Percentiles rank a stretch among this genome's conserved stretches.
These are phyloP conservation scores for Alternaria sp. DNA, from an alignment of 2,329 filamentous ascomycete species.

Conservation along the genomic window DNA sequence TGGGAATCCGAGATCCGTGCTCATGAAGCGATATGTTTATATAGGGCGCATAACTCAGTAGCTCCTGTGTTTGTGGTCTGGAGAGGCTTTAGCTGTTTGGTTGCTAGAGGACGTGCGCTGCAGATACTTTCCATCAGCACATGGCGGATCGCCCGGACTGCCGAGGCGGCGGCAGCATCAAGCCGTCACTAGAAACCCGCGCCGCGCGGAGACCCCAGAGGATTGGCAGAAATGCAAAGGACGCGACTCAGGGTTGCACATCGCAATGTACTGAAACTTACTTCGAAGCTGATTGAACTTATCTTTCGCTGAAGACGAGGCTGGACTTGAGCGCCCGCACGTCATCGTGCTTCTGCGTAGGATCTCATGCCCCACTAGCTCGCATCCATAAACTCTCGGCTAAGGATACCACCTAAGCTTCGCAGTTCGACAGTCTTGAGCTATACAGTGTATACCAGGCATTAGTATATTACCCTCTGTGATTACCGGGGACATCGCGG, in stretches of 20 bases:
- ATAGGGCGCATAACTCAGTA: neutral
- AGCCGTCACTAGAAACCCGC: neutral
- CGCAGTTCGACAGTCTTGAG: neutral
- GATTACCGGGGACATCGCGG: neutral
- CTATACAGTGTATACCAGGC: neutral
- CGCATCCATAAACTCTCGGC: neutral
- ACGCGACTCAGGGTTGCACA: neutral
- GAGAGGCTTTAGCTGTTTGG: neutral
- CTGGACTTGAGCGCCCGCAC: neutral
- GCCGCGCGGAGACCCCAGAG: neutral
- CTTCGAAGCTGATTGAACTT: neutral
- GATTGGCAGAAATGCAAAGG: neutral
- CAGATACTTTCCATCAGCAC: neutral
- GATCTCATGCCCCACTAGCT: neutral
- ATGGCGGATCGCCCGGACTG: neutral
- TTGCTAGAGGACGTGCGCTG: neutral
- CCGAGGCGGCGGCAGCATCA: slow-evolving; percentile 2
- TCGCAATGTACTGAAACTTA: neutral
- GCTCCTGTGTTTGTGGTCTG: neutral
- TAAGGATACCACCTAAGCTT: neutral
- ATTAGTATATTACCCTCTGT: neutral
- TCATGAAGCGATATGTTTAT: neutral
- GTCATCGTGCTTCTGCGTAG: neutral
- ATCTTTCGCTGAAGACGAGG: neutral
- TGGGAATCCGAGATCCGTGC: slow-evolving; percentile 4